Percentiles rank a stretch among this genome's conserved stretches.
Evolutionary conservation across 2,329 filamentous ascomycete species (phyloP).

Genomic region (Cordyceps cateniannulata): DNA sequence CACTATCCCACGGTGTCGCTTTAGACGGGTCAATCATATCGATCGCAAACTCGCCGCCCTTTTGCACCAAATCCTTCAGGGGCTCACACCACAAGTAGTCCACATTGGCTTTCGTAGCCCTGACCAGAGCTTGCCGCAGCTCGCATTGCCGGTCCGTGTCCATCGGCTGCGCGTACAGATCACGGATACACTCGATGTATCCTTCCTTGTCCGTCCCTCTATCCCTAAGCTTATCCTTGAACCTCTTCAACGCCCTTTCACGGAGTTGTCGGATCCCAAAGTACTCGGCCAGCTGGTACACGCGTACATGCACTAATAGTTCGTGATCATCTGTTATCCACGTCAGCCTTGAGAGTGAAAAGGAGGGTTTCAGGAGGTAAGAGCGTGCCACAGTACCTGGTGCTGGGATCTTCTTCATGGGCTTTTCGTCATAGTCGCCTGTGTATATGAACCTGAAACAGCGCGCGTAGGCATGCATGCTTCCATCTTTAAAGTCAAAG

Average conservation of each 20-base stretch:
- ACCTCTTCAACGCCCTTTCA: not conserved
- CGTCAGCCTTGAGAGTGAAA: no score
- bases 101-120: not conserved
- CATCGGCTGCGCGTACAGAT: not conserved
- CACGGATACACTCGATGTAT: no score
- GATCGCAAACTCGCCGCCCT: not conserved
- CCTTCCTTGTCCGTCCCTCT: no score
- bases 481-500: slow-evolving; percentile 2
- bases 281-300: not conserved
- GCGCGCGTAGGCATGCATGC: slow-evolving; percentile 14
- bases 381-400: no score
- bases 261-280: not conserved
- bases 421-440: not conserved
- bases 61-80: not conserved
- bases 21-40: no score
- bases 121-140: not conserved
- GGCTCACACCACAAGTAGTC: not conserved
- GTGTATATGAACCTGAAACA: slow-evolving; percentile 14
- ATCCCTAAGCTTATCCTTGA: not conserved
- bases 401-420: not conserved
- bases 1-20: no score
- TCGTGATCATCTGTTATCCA: not conserved
- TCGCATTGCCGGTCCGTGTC: not conserved
- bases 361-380: no score
- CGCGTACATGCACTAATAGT: not conserved